These are phyloP conservation scores for Xylaria sp. DNA, from an alignment of 2,329 filamentous ascomycete genomes.

Conservation along the genomic window DNA sequence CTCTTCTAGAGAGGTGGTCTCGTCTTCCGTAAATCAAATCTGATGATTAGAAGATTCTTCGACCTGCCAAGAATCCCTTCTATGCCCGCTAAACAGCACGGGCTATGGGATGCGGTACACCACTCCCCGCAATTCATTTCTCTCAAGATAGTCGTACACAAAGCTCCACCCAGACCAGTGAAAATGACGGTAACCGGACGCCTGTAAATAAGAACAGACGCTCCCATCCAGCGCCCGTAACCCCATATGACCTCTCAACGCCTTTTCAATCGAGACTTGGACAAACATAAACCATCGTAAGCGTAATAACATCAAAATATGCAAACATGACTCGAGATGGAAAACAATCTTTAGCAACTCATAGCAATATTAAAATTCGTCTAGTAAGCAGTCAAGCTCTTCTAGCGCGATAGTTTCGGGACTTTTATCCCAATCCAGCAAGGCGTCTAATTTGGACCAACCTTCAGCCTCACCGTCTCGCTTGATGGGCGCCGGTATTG, in stretches of 20 bases:
- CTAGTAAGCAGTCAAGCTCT: conserved; percentile 88
- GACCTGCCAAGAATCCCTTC: conserved; percentile 17
- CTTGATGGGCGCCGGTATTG: conserved; percentile 55
- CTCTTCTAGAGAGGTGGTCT: conserved; percentile 28
- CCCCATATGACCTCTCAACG: conserved; percentile 37
- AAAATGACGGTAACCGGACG: conserved; percentile 30
- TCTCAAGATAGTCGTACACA: conserved; percentile 34
- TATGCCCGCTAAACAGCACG: conserved; percentile 1
- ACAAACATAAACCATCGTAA: conserved; percentile 38
- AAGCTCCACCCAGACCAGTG: conserved; percentile 13
- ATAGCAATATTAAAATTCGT: conserved; percentile 68
- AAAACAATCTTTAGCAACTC: conserved; percentile 2
- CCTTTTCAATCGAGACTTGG: conserved; percentile 30
- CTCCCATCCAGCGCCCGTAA: conserved; percentile 33
- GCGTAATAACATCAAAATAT: conserved; percentile 32
- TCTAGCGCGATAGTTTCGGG: conserved; percentile 92
- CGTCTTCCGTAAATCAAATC: conserved; percentile 18
- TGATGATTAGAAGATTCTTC: conserved; percentile 18
- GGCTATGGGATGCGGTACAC: conserved; percentile 12
- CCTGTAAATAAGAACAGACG: conserved; percentile 31
- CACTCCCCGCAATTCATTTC: conserved; percentile 19
- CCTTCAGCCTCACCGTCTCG: conserved; percentile 54
- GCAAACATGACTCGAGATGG: conserved; percentile 21
- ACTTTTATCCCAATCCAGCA: conserved; percentile 72
- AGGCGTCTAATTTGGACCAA: conserved; percentile 57